Evolutionary conservation across 768 basidiomycete genomes (phyloP).

Genomic region (Mycena rebaudengoi): DNA sequence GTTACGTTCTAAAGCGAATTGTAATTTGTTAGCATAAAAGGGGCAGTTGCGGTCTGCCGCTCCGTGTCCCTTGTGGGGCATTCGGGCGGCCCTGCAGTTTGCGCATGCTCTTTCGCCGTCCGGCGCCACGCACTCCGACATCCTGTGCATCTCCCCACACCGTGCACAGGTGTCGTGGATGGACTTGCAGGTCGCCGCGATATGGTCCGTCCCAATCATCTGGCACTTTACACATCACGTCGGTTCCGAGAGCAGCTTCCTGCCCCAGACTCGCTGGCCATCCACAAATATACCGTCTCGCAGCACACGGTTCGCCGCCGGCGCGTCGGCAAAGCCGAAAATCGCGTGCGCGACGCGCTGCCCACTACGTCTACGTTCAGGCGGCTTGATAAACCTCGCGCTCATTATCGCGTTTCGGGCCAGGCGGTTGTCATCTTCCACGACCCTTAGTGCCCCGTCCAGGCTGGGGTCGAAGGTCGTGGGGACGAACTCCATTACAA

Average conservation of each 20-base stretch:
- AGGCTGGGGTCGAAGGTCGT: slow-evolving; percentile 19
- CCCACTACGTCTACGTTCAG: not conserved
- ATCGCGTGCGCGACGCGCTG: slow-evolving; percentile 26
- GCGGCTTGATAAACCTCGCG: slow-evolving; percentile 37
- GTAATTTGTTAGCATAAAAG: slow-evolving; percentile 5
- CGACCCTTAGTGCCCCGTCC: not conserved
- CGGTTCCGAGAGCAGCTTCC: slow-evolving; percentile 26
- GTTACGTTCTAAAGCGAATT: not conserved
- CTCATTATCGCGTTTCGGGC: not conserved
- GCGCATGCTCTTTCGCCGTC: slow-evolving; percentile 23
- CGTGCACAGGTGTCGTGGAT: slow-evolving; percentile 19
- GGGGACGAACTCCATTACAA: slow-evolving; percentile 33
- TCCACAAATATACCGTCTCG: slow-evolving; percentile 14
- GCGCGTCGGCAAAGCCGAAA: slow-evolving; percentile 16
- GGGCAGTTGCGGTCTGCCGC: slow-evolving; percentile 36
- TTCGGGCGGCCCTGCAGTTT: slow-evolving; percentile 28
- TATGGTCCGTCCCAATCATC: slow-evolving; percentile 18
- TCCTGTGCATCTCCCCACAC: slow-evolving; percentile 30
- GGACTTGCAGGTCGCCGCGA: slow-evolving; percentile 23
- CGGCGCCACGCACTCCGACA: too few species aligned
- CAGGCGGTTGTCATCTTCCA: slow-evolving; percentile 27
- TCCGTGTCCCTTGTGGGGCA: slow-evolving; percentile 30
- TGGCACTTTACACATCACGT: slow-evolving; percentile 29
- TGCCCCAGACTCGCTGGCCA: slow-evolving; percentile 19
- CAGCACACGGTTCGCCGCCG: slow-evolving; percentile 24